These are phyloP conservation scores for Theileria sp. DNA, from an alignment of 169 alveolate genomes.

Conservation along the genomic window DNA sequence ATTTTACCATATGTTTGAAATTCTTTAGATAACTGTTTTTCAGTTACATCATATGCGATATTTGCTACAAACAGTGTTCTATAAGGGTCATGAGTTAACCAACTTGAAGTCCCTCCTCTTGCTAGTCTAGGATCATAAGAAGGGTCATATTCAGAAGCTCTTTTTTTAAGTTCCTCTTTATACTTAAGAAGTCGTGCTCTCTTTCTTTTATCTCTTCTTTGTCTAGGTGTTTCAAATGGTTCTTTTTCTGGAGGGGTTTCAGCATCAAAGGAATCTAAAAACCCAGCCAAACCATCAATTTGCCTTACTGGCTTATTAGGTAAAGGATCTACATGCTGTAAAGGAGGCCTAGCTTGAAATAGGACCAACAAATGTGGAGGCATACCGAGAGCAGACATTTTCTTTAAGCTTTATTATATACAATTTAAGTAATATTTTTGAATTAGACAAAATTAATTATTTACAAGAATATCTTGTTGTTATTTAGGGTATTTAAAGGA, in stretches of 20 bases:
- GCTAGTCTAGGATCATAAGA: conserved; percentile 56
- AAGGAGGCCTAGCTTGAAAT: conserved; percentile 79
- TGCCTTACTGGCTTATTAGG: conserved; percentile 60
- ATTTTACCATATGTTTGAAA: conserved; percentile 92
- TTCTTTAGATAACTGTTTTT: conserved; percentile 85
- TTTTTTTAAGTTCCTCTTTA: conserved; percentile 48
- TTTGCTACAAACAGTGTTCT: conserved; percentile 92
- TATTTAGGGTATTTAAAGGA: background rate
- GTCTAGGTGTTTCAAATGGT: conserved; percentile 71
- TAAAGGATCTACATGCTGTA: conserved; percentile 52
- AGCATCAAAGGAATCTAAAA: conserved; percentile 52
- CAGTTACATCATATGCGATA: conserved; percentile 89
- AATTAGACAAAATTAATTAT: background rate
- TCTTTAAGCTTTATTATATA: background rate
- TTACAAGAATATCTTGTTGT: background rate
- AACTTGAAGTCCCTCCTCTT: conserved; percentile 56
- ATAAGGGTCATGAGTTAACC: conserved; percentile 86
- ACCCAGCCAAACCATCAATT: conserved; percentile 66
- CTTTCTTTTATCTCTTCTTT: conserved; percentile 67
- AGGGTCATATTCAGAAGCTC: conserved; percentile 68
- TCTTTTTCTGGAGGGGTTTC: conserved; percentile 68
- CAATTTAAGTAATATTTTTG: background rate
- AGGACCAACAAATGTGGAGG: conserved; percentile 79
- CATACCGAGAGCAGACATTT: conserved; percentile 82
- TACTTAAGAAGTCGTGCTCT: conserved; percentile 54